phyloP scores from a whole-genome alignment of 768 basidiomycete genomes.

The Leccinum incarnatum region DNA sequence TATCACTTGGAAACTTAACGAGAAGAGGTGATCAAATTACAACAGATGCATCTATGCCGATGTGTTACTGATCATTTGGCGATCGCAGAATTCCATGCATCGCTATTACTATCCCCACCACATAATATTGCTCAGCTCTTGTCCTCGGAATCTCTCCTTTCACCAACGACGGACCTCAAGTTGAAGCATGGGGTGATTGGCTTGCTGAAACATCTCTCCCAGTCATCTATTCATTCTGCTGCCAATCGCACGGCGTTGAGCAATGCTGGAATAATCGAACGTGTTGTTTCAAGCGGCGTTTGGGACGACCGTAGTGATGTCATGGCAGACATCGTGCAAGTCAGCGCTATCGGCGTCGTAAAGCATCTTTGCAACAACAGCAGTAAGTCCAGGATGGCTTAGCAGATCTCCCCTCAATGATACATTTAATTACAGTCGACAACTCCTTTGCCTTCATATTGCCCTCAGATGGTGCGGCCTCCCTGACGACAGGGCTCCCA shows the following conservation, averaged over 20 bases:
- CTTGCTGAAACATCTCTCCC: conserved; percentile 82
- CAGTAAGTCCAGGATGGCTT: conserved; percentile 43
- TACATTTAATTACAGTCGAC: conserved; percentile 31
- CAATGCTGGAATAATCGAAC: conserved; percentile 59
- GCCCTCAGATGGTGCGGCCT: conserved; percentile 32
- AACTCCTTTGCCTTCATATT: conserved; percentile 53
- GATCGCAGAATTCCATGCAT: conserved; percentile 53
- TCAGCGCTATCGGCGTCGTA: conserved; percentile 80
- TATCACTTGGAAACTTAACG: conserved; percentile 79
- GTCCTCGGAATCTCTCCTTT: conserved; percentile 54
- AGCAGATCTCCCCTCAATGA: conserved; percentile 28
- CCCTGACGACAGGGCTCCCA: conserved; percentile 50
- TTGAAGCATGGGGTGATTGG: conserved; percentile 88
- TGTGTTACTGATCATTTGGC: conserved; percentile 8
- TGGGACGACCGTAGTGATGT: conserved; percentile 73
- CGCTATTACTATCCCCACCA: conserved; percentile 61
- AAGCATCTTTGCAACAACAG: conserved; percentile 85
- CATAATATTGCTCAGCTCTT: conserved; percentile 62
- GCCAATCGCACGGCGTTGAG: conserved; percentile 59
- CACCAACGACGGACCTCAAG: conserved; percentile 63
- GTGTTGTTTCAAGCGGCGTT: conserved; percentile 58
- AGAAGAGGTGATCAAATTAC: conserved; percentile 55
- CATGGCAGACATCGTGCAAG: conserved; percentile 83
- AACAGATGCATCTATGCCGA: not conserved
- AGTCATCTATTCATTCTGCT: conserved; percentile 56